phyloP scores from a whole-genome alignment of 2,329 filamentous ascomycete species.

The Myriosclerotinia curreyana region DNA sequence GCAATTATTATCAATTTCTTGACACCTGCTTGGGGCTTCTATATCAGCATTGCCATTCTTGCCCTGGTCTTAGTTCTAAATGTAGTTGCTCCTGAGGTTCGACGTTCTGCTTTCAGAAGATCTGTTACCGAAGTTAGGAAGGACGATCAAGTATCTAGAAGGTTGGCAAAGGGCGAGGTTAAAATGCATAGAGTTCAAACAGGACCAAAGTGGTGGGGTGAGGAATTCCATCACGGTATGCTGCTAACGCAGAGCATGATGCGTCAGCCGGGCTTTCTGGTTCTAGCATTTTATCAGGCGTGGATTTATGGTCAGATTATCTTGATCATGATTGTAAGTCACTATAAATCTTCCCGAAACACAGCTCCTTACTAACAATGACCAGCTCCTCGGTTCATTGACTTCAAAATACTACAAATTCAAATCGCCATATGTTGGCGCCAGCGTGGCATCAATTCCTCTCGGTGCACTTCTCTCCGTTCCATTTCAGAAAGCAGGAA shows the following conservation, averaged over 20 bases:
- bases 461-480: conserved; percentile 67
- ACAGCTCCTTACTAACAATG: conserved; percentile 23
- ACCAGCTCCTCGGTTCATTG: conserved; percentile 63
- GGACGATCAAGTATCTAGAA: conserved; percentile 51
- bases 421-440: conserved; percentile 62
- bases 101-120: conserved; percentile 64
- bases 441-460: conserved; percentile 63
- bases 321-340: conserved; percentile 63
- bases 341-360: background rate
- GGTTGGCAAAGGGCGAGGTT: conserved; percentile 68
- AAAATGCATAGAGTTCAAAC: conserved; percentile 72
- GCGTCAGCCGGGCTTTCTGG: conserved; percentile 68
- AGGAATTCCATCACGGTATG: conserved; percentile 71
- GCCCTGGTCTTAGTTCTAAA: conserved; percentile 65
- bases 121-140: conserved; percentile 64
- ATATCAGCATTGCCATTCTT: conserved; percentile 66
- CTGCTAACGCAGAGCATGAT: conserved; percentile 67
- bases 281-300: conserved; percentile 68
- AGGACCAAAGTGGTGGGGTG: conserved; percentile 72
- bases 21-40: conserved; percentile 71
- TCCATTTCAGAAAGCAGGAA: conserved; percentile 68
- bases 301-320: conserved; percentile 80
- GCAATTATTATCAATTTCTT: conserved; percentile 63
- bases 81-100: conserved; percentile 67
- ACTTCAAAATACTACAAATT: conserved; percentile 65